Evolutionary conservation across 169 alveolate species (phyloP).

Genomic region (Cryptosporidium sp.): DNA sequence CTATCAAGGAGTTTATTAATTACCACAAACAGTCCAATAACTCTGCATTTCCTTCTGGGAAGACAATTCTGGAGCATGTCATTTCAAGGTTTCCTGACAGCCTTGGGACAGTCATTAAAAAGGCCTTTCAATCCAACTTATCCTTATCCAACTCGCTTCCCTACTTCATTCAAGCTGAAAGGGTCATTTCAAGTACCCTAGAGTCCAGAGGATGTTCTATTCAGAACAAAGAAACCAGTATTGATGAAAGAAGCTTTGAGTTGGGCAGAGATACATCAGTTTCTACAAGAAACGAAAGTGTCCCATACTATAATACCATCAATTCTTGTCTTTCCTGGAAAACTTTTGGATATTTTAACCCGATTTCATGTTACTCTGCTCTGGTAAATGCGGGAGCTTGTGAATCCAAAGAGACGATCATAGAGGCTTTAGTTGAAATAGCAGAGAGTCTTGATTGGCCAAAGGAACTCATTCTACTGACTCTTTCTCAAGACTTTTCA

Average conservation of each 20-base stretch:
- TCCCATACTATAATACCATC: constrained; percentile 11
- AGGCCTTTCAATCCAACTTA: constrained; percentile 6
- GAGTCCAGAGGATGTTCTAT: neutral
- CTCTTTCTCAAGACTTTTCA: constrained; percentile 38
- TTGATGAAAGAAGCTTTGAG: neutral
- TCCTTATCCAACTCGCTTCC: constrained; percentile 7
- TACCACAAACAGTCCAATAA: neutral
- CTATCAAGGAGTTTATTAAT: constrained; percentile 24
- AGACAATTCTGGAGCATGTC: neutral
- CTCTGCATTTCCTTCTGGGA: constrained; percentile 36
- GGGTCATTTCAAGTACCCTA: neutral
- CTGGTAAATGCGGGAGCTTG: constrained; percentile 26
- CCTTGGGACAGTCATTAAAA: constrained; percentile 23
- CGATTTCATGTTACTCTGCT: constrained; percentile 60
- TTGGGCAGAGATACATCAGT: neutral
- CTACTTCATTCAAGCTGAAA: constrained; percentile 36
- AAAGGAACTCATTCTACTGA: constrained; percentile 21
- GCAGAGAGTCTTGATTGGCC: constrained; percentile 63
- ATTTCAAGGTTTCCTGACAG: constrained; percentile 13
- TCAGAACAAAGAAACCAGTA: neutral
- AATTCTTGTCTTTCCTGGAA: constrained; percentile 68
- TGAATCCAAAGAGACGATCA: constrained; percentile 5
- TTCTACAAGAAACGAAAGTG: neutral
- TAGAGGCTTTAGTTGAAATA: constrained; percentile 14
- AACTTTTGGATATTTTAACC: constrained; percentile 59